Evolutionary conservation across 345 rosid genomes (phyloP).

Genomic region (Cardamine occulta): DNA sequence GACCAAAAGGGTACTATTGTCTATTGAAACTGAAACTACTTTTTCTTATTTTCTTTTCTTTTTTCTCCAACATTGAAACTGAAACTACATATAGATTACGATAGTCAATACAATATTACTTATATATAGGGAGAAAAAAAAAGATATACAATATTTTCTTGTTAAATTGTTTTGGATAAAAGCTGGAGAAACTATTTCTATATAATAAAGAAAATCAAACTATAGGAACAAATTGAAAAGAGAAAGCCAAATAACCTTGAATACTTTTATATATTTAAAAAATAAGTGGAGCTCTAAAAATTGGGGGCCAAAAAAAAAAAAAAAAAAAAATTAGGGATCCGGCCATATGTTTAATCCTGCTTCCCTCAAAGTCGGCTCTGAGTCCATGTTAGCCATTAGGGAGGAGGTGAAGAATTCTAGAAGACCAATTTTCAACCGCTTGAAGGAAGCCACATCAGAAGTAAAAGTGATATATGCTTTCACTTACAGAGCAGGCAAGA

Average conservation of each 20-base stretch:
- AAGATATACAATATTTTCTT: not conserved
- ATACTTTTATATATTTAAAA: not conserved
- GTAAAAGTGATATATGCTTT: too few relatives aligned
- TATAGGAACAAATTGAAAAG: not conserved
- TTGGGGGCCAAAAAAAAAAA: too few relatives aligned
- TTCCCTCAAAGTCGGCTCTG: too few relatives aligned
- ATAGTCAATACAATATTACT: not conserved
- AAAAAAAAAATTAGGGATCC: too few relatives aligned
- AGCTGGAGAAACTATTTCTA: not conserved
- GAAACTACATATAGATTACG: not conserved
- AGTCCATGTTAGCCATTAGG: too few relatives aligned
- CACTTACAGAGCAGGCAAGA: too few relatives aligned
- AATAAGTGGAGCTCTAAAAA: too few relatives aligned
- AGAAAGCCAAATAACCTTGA: not conserved
- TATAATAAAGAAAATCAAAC: not conserved
- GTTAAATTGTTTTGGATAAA: not conserved
- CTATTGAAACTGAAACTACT: not conserved
- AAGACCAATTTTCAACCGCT: too few relatives aligned
- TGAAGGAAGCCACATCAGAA: too few relatives aligned
- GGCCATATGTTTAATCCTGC: too few relatives aligned
- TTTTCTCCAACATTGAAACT: not conserved
- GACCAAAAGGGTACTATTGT: slow-evolving; percentile 3
- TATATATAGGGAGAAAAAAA: not conserved
- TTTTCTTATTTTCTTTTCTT: too few relatives aligned
- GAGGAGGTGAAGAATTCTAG: too few relatives aligned